Percentiles rank a stretch among this genome's conserved stretches.
Evolutionary conservation across 169 alveolate species (phyloP).

Genomic region (Perkinsus olseni): DNA sequence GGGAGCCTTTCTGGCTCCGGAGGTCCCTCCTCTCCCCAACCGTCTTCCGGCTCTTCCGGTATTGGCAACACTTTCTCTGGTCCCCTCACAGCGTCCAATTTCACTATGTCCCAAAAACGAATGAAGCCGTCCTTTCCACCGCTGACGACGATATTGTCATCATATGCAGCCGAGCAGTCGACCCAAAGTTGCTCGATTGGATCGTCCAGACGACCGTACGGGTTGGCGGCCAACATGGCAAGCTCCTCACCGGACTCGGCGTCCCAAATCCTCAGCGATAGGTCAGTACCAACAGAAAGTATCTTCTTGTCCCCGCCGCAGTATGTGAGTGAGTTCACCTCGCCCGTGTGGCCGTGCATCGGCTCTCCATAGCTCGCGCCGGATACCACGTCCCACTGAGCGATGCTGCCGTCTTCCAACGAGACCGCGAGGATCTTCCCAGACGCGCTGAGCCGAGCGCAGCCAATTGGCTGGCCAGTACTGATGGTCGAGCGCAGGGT

Average conservation of each 20-base stretch:
- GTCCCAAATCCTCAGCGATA: background rate
- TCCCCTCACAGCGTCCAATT: slow-evolving; percentile 6
- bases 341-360: background rate
- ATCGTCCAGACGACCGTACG: background rate
- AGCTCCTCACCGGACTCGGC: background rate
- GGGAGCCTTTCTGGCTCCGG: slow-evolving; percentile 4
- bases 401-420: slow-evolving; percentile 12
- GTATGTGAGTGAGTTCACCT: background rate
- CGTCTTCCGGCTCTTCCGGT: slow-evolving; percentile 10
- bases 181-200: background rate
- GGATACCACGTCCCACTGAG: background rate
- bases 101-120: background rate
- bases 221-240: background rate
- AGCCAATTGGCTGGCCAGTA: background rate
- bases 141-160: background rate
- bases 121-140: slow-evolving; percentile 8
- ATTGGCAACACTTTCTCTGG: slow-evolving; percentile 2
- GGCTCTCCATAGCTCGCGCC: background rate
- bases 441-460: background rate
- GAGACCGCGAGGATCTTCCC: background rate
- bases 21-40: slow-evolving; percentile 7
- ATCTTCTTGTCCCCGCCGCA: slow-evolving; percentile 7
- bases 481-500: background rate
- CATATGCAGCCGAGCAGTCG: background rate
- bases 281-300: background rate